Evolutionary conservation across 805 yeast species (phyloP).

Genomic region (Saccharomycopsis amapae): DNA sequence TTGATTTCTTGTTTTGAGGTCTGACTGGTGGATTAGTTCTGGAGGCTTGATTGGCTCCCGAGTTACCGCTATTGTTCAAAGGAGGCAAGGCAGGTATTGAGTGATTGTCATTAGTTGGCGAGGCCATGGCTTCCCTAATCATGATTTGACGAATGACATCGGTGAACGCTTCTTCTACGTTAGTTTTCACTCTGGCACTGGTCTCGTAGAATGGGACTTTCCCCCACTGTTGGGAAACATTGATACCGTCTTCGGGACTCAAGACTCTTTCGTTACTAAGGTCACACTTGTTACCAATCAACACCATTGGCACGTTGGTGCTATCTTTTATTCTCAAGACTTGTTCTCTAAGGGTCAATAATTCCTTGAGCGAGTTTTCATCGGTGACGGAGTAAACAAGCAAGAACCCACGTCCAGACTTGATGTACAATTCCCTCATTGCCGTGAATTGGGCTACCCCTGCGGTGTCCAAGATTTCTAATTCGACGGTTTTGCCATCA

Average conservation of each 20-base stretch:
- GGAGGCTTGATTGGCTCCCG: too few species aligned
- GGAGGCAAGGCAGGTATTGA: constrained; percentile 8
- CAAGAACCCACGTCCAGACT: constrained; percentile 84
- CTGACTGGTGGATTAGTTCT: too few species aligned
- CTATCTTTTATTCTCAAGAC: constrained; percentile 77
- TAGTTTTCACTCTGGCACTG: constrained; percentile 83
- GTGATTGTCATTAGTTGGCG: constrained; percentile 9
- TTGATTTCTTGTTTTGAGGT: constrained; percentile 18
- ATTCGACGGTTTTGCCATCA: constrained; percentile 78
- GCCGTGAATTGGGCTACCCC: constrained; percentile 95
- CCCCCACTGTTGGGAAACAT: constrained; percentile 77
- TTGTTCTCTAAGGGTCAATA: constrained; percentile 74
- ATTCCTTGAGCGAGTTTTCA: constrained; percentile 66
- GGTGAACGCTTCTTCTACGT: constrained; percentile 84
- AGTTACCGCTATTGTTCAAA: not conserved
- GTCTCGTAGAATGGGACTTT: constrained; percentile 88
- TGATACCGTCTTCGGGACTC: constrained; percentile 73
- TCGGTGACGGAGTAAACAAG: constrained; percentile 82
- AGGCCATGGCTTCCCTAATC: constrained; percentile 48
- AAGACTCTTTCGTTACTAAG: constrained; percentile 67
- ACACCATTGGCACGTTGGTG: constrained; percentile 74
- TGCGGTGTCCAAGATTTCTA: constrained; percentile 88
- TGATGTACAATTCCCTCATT: constrained; percentile 83
- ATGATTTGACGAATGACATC: constrained; percentile 87
- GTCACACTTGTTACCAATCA: constrained; percentile 90